A percentile compares a stretch with the other conserved stretches of the same genome.
phyloP scores from a whole-genome alignment of 305 asterid species.

The Caryopteris hybrid region DNA sequence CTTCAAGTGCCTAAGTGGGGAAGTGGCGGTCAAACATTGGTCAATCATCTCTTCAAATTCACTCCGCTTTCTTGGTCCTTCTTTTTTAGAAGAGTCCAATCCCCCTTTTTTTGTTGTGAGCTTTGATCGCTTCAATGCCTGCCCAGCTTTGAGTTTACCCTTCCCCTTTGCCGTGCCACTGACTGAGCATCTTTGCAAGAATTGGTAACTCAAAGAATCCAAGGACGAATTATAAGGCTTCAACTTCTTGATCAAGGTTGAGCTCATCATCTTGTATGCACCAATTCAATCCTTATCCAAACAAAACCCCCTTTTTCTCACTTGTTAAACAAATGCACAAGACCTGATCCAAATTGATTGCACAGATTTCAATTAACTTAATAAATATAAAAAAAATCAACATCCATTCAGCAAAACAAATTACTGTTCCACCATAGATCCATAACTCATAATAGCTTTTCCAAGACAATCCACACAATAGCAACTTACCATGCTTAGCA shows the following conservation, averaged over 20 bases:
- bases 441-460: not conserved
- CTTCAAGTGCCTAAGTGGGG: slow-evolving; percentile 67
- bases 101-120: slow-evolving; percentile 58
- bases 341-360: slow-evolving; percentile 14
- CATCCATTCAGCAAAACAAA: not conserved
- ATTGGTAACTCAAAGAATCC: slow-evolving; percentile 44
- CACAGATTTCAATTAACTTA: not conserved
- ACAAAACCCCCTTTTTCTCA: not conserved
- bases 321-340: not conserved
- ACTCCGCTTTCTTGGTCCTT: slow-evolving; percentile 52
- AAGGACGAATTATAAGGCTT: slow-evolving; percentile 37
- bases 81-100: slow-evolving; percentile 27
- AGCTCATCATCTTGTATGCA: slow-evolving; percentile 45
- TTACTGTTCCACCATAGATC: not conserved
- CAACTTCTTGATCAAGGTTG: slow-evolving; percentile 39
- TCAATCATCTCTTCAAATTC: slow-evolving; percentile 64
- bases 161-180: slow-evolving; percentile 94
- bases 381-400: not conserved
- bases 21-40: slow-evolving; percentile 53
- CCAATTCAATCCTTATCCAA: not conserved
- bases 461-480: not conserved
- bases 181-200: slow-evolving; percentile 68
- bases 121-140: slow-evolving; percentile 56
- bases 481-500: too few species aligned
- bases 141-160: slow-evolving; percentile 57